phyloP scores from a whole-genome alignment of 2,329 filamentous ascomycete species.

The Graphium sp. region DNA sequence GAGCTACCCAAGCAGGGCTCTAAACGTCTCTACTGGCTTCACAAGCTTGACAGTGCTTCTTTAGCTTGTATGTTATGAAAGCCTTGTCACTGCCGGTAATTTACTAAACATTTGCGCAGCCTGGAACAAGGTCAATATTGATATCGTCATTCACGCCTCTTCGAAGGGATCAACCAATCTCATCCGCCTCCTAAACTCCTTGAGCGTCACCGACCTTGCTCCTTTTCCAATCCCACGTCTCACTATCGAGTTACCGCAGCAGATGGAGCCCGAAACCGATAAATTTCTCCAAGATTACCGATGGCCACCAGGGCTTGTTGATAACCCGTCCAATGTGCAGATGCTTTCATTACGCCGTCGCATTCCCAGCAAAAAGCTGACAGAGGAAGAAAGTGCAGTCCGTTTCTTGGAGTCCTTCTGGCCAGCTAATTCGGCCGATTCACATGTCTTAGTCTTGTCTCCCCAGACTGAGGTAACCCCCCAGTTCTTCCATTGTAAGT shows the following conservation, averaged over 20 bases:
- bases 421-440: constrained; percentile 43
- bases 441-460: constrained; percentile 73
- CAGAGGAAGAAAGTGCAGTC: constrained; percentile 53
- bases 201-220: constrained; percentile 60
- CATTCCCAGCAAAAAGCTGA: constrained; percentile 41
- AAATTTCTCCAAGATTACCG: constrained; percentile 44
- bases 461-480: constrained; percentile 65
- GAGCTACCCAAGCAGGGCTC: constrained; percentile 50
- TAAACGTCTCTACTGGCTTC: constrained; percentile 58
- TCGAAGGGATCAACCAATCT: constrained; percentile 56
- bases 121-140: constrained; percentile 65
- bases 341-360: constrained; percentile 59
- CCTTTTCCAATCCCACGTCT: constrained; percentile 54
- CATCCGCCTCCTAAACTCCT: constrained; percentile 59
- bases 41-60: constrained; percentile 56
- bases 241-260: constrained; percentile 66
- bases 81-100: neutral
- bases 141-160: constrained; percentile 70
- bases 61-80: constrained; percentile 34
- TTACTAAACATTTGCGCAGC: constrained; percentile 21
- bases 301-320: constrained; percentile 40
- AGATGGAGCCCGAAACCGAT: constrained; percentile 48
- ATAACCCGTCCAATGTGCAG: constrained; percentile 22
- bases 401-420: constrained; percentile 81
- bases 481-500: constrained; percentile 63